A percentile compares a stretch with the other conserved stretches of the same genome.
phyloP scores from a whole-genome alignment of 768 basidiomycete genomes.

The Termitomyces sp. region DNA sequence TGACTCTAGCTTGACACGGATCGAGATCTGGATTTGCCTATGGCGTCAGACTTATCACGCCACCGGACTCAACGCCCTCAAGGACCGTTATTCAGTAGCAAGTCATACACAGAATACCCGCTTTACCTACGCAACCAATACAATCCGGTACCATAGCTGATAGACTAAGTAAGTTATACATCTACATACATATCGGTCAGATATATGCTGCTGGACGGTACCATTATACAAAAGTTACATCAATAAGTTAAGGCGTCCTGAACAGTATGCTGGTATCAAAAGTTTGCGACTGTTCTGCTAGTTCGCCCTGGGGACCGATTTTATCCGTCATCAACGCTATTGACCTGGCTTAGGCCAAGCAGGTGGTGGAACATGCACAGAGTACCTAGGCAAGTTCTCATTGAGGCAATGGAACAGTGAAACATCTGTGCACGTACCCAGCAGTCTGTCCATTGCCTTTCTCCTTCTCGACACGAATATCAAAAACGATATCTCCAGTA shows the following conservation, averaged over 20 bases:
- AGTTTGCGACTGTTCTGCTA: no score
- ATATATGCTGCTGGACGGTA: neutral
- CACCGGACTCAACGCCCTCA: no score
- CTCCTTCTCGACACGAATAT: conserved; percentile 79
- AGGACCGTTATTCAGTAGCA: no score
- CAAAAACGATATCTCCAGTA: conserved; percentile 68
- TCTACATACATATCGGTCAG: neutral
- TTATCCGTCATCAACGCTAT: neutral
- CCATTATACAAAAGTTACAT: neutral
- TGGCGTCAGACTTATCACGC: no score
- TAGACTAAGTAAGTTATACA: neutral
- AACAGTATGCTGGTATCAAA: neutral
- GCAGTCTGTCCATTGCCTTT: conserved; percentile 81
- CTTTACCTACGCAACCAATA: neutral
- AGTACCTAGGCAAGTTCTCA: conserved; percentile 12
- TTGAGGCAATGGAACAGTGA: neutral
- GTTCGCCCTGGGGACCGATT: neutral
- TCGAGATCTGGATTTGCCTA: no score
- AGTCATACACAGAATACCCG: neutral
- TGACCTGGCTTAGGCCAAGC: conserved; percentile 13
- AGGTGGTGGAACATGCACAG: conserved; percentile 17
- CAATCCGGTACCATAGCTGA: neutral
- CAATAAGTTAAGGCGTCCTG: neutral
- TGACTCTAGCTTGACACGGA: no score
- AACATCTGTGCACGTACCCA: conserved; percentile 45